Percentiles rank a stretch among this genome's conserved stretches.
phyloP scores from a whole-genome alignment of 441 rosid species.

The Brassica hybrid region DNA sequence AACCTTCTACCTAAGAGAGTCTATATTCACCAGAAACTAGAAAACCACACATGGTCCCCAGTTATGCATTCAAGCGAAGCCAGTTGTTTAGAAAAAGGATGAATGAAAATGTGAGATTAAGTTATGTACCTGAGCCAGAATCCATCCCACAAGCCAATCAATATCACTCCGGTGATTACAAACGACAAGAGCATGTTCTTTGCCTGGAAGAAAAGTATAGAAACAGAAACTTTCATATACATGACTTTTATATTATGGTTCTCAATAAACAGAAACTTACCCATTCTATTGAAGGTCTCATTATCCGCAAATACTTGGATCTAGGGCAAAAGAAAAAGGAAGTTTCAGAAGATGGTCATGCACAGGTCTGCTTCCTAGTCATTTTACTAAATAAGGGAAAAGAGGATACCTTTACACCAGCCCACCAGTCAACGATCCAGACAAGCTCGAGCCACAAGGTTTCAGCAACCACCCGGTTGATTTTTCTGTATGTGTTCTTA shows the following conservation, averaged over 20 bases:
- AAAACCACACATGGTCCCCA: constrained; percentile 1
- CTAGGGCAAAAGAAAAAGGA: constrained; percentile 44
- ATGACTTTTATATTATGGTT: background rate
- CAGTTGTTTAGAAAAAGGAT: background rate
- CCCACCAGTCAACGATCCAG: constrained; percentile 88
- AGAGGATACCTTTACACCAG: constrained; percentile 66
- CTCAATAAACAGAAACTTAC: constrained; percentile 44
- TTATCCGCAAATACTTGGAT: constrained; percentile 57
- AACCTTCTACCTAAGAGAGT: constrained; percentile 9
- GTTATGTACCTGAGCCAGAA: constrained; percentile 63
- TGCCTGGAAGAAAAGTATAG: constrained; percentile 49
- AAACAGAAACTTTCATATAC: background rate
- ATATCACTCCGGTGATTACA: constrained; percentile 77
- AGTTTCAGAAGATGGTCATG: background rate
- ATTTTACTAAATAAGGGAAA: background rate
- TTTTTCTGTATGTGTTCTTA: constrained; percentile 66
- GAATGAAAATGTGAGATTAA: constrained; percentile 15
- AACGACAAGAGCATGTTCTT: constrained; percentile 74
- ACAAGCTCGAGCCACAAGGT: constrained; percentile 77
- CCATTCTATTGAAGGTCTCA: constrained; percentile 66
- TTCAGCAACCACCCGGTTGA: constrained; percentile 70
- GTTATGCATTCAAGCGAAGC: background rate
- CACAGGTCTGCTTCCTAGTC: background rate
- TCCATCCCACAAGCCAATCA: constrained; percentile 88
- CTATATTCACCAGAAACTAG: constrained; percentile 16